Percentiles rank a stretch among this genome's conserved stretches.
These are phyloP conservation scores for Penicillium vulpinum DNA, from an alignment of 2,329 filamentous ascomycete genomes.

Conservation along the genomic window DNA sequence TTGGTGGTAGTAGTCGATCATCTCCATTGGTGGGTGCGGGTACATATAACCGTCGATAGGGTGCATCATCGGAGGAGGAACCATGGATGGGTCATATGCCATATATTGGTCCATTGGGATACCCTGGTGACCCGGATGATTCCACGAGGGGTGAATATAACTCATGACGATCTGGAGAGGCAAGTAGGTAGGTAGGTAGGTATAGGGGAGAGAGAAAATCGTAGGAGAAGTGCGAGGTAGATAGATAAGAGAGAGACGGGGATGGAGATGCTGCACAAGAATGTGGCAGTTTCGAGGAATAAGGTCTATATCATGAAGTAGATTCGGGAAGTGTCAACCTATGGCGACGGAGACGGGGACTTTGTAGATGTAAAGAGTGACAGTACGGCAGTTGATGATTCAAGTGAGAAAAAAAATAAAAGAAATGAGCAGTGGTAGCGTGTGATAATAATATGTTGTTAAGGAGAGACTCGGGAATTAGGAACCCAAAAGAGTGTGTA, in stretches of 20 bases:
- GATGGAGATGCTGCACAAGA: conserved; percentile 19
- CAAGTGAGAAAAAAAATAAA: too few relatives aligned
- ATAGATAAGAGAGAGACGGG: conserved; percentile 7
- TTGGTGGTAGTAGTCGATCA: conserved; percentile 45
- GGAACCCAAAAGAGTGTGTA: conserved; percentile 22
- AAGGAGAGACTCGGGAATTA: conserved; percentile 27
- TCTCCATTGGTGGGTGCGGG: conserved; percentile 42
- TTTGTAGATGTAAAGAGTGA: conserved; percentile 10
- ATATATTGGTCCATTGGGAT: conserved; percentile 42
- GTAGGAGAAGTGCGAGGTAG: not conserved
- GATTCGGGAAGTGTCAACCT: conserved; percentile 1
- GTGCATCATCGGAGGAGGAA: conserved; percentile 40
- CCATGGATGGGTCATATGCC: conserved; percentile 38
- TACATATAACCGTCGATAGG: conserved; percentile 42
- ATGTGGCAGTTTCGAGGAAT: conserved; percentile 18
- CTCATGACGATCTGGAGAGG: conserved; percentile 33
- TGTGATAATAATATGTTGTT: conserved; percentile 16
- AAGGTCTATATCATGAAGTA: conserved; percentile 21
- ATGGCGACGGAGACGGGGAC: conserved; percentile 1
- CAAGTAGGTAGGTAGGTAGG: conserved; percentile 1
- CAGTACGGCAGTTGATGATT: too few relatives aligned
- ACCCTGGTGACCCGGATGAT: conserved; percentile 35
- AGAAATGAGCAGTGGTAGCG: conserved; percentile 23
- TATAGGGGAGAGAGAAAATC: conserved; percentile 7
- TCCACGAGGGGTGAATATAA: conserved; percentile 41